A percentile compares a stretch with the other conserved stretches of the same genome.
Evolutionary conservation across 2,329 filamentous ascomycete species (phyloP).

Genomic region (Trichoderma aggressivum): DNA sequence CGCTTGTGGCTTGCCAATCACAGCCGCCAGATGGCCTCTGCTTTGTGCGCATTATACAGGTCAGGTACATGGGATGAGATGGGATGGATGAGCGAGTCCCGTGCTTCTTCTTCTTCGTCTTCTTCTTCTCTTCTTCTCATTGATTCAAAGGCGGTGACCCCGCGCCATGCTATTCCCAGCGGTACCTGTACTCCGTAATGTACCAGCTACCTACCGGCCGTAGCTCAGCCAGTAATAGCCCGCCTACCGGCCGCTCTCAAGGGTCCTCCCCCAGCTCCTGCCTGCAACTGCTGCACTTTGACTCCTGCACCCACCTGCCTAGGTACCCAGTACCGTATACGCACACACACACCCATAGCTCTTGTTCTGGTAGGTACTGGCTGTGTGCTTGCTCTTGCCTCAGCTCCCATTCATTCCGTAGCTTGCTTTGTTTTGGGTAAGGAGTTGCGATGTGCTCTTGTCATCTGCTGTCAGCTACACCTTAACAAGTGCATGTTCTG

Average conservation of each 20-base stretch:
- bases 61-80: not conserved
- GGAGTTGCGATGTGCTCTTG: not conserved
- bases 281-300: not conserved
- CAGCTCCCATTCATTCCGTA: not conserved
- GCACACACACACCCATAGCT: conserved; percentile 2
- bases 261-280: conserved; percentile 2
- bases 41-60: not conserved
- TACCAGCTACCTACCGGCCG: not conserved
- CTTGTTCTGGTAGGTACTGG: not conserved
- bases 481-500: not conserved
- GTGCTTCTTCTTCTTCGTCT: not conserved
- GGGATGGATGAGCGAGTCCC: not conserved
- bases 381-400: not conserved
- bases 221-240: not conserved
- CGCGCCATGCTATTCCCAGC: not conserved
- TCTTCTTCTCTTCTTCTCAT: not conserved
- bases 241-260: not conserved
- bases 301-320: not conserved
- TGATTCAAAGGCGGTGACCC: conserved; percentile 9
- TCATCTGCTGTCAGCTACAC: not conserved
- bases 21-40: not conserved
- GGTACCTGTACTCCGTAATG: no score
- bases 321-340: not conserved
- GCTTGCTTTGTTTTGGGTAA: not conserved
- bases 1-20: not conserved